Base-by-base conservation (phyloP, 768 basidiomycete genomes). In the Russula compacta region DNA sequence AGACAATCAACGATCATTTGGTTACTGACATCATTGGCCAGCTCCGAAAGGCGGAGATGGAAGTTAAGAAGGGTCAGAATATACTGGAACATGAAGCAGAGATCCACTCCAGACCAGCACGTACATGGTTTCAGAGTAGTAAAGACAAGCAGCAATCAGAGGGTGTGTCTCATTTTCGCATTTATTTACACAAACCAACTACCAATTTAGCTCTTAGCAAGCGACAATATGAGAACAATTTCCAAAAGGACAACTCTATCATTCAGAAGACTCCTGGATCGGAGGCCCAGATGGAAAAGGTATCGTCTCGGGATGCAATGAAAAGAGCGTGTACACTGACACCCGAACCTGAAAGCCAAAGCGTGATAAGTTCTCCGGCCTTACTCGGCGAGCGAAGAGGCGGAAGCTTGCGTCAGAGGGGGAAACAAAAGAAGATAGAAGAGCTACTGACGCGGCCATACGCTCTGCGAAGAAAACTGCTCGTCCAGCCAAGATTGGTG, bases 51-150 rank as follows among this genome's bases (percentile, higher is more conserved):
- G 95, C 92, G 14, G 95, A 99, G 73, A 97, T 98, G 94, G 92
- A 98, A 72, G 69, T 99, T 32, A 85, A 80, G 66, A 99, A 98
- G 72, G 92, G 94, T 21, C 83, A 95, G 74, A 99, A 99, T 71
- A 84, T 98, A 80, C 83, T 98, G 52, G 88, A 97, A 71, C 92
- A 98, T 65, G 82, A 90, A 72, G 83, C 79, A 11, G 95, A 98
- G 75, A 99, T 99, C 67, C 90, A 84, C 72, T 86, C 91, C 21
- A 79, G 95, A 60, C 97, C 97, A 6, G 92, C 93, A 17, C 81
- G 95, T 67, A 98, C 94, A n/a, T 99, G 97, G 97, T 99, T 99
- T 80, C 97, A 98, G 74, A 84, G 80, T 9, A 78, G 79, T 59
- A 89, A 87, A 71, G 92, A 97, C 68, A 98, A 89, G 75, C 73